Evolutionary conservation across 2,329 filamentous ascomycete species (phyloP), one percentile per base, ranked within the genome.

Genomic region (Didymella sp.): DNA sequence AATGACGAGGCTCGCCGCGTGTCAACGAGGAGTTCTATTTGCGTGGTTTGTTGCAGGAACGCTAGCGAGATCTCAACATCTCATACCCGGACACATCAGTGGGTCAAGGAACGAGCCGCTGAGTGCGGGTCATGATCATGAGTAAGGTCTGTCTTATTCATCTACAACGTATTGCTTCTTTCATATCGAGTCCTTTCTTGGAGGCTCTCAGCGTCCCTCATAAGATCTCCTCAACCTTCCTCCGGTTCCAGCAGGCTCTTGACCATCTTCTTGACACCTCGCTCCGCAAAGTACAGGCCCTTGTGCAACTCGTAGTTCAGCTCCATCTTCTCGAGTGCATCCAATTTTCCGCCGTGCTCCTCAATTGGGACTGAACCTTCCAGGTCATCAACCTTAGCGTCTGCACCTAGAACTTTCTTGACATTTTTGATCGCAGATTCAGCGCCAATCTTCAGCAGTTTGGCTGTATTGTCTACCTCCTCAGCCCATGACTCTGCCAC

Each of bases 251-350:
- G 44, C 19, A 77, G 44, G 5, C 67, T 61, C 52, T 72, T 75
- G 12, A 65, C 67, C 69, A 76, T 71, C 40, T 70, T 68, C 62
- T 64, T 72, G 13, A 75, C 63, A 5, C 71, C 72, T 35, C 69
- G 69, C 63, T 75, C 70, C 7, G 61, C 66, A 61, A 70, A 74
- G 13, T 53, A 49, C 35, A 74, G 48, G 24, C 67, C 63, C 43
- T 63, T 61, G 8, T 56, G 50, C 22, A 74, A 35, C 44, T 66
- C 71, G 44, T 64, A 66, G 40, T 62, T 64, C 25, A 70, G 27
- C 44, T 61, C 55, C 40, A 49, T 50, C 7, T 43, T 46, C 17
- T 52, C 53, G 15, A 40, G 48, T 27, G 51, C 45, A 13, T 53
- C 42, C 51, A 58, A 56, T 5, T 13, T 19, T 24, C 58, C 56